phyloP scores from a whole-genome alignment of 2,329 filamentous ascomycete species.

The Chalara sp. region DNA sequence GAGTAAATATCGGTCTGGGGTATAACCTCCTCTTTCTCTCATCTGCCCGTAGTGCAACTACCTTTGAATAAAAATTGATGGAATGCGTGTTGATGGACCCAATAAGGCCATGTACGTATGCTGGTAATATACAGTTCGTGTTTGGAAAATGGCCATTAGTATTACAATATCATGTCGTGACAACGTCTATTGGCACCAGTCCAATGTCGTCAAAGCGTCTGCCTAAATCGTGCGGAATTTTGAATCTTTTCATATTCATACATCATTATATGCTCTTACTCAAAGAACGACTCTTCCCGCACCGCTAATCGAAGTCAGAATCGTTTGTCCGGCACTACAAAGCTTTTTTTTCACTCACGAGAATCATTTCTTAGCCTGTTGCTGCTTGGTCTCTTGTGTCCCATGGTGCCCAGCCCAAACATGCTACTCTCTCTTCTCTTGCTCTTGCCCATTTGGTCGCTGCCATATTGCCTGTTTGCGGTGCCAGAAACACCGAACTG shows the following conservation, averaged over 20 bases:
- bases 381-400: slow-evolving; percentile 22
- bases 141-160: background rate
- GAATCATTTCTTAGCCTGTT: slow-evolving; percentile 22
- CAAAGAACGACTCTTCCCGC: slow-evolving; percentile 26
- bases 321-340: background rate
- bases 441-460: slow-evolving; percentile 31
- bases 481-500: slow-evolving; percentile 28
- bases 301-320: slow-evolving; percentile 19
- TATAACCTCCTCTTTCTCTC: background rate
- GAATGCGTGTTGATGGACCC: background rate
- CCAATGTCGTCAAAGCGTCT: slow-evolving; percentile 15
- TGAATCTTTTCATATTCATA: background rate
- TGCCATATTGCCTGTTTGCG: slow-evolving; percentile 26
- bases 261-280: background rate
- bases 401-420: slow-evolving; percentile 39
- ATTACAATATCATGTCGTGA: background rate
- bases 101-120: background rate
- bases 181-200: slow-evolving; percentile 17
- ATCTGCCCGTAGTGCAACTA: no score
- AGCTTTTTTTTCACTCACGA: slow-evolving; percentile 14
- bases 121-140: background rate
- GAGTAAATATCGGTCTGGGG: background rate
- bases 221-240: background rate
- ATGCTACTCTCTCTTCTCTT: slow-evolving; percentile 56
- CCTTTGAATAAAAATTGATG: background rate